Conservation (phyloP, 2,329 filamentous ascomycete species). For the Cadophora sp. region DNA sequence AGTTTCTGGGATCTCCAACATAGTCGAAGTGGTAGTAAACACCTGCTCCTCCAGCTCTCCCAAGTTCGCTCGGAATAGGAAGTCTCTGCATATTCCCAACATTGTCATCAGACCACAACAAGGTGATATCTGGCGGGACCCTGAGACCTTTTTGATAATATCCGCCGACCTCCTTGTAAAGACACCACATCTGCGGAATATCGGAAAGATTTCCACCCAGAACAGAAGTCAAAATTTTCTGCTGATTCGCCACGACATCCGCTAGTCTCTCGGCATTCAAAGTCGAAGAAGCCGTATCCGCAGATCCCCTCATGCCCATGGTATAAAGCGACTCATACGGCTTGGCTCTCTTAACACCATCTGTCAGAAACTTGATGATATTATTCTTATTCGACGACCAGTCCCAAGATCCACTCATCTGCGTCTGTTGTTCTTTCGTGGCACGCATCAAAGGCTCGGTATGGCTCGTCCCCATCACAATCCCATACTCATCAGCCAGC, state of each 20-base stretch:
- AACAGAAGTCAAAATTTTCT: constrained; percentile 58
- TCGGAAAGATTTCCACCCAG: constrained; percentile 52
- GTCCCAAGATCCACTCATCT: constrained; percentile 64
- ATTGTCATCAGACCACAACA: constrained; percentile 75
- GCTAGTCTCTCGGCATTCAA: constrained; percentile 63
- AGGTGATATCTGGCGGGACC: constrained; percentile 69
- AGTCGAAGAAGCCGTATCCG: constrained; percentile 65
- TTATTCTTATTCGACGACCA: constrained; percentile 72
- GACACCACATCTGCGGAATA: constrained; percentile 71
- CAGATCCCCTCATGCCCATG: constrained; percentile 71
- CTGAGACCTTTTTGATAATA: constrained; percentile 69
- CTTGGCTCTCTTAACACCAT: constrained; percentile 69
- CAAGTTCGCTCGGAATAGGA: constrained; percentile 63
- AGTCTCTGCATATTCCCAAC: constrained; percentile 69
- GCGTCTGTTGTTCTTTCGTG: constrained; percentile 59
- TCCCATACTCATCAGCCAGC: constrained; percentile 71
- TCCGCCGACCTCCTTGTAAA: constrained; percentile 76
- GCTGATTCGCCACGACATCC: constrained; percentile 64
- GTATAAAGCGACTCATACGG: constrained; percentile 70
- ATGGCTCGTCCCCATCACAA: constrained; percentile 75
- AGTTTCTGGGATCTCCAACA: constrained; percentile 53
- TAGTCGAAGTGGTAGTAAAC: constrained; percentile 68
- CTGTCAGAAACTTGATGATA: constrained; percentile 70
- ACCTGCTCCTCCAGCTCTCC: constrained; percentile 64
- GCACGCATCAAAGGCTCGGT: constrained; percentile 73